Base-by-base conservation (phyloP, 371 early-diverging fungal species). In the Apophysomyces trapeziformis region DNA sequence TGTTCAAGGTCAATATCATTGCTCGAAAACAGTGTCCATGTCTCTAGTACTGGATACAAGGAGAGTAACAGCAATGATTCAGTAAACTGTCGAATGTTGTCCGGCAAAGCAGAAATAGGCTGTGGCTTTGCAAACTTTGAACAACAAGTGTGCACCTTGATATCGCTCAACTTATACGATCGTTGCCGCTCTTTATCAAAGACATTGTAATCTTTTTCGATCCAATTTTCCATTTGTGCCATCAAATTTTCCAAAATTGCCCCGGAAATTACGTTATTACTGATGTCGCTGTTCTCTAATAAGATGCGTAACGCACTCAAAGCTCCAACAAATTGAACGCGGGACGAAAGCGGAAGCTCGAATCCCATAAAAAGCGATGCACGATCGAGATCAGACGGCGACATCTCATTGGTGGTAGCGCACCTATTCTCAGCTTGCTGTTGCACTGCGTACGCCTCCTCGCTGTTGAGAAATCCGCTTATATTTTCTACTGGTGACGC, bases 271-370 rank as follows among this genome's bases (percentile, higher is more conserved):
- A 78, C 61, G 18, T 63, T 69, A 16, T 72, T 66, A 9, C 71
- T 68, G 14, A 81, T 50, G 16, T 74, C 71, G 11, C 71, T 72
- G 47, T 81, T 81, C 59, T 76, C 82, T 13, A 76, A 21, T n/a
- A 81, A 41, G 2, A 81, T 72, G 8, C 73, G 73, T n/a, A 81
- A 67, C 0, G 79, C 72, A 41, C 75, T 71, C n/a, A 78, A 32
- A 36, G 77, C 74, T 11, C 79, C 78, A 8, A 70, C 64, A 21
- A 79, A 57, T 47, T 71, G 71, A 8, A 71, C 38, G 8, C 72
- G 65, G 1, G 69, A 56, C 0, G 60, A 44, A 6, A 60, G 9
- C 2, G 80, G 72, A 0, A 79, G 26, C 26, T 73, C 73, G 36
- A 72, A 74, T 7, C 72, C 64, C 57, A 62, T 65, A 38, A 76